Percentiles rank a stretch among this genome's conserved stretches.
These are phyloP conservation scores for Arctium minus DNA, from an alignment of 129 eudicot species.

Conservation along the genomic window DNA sequence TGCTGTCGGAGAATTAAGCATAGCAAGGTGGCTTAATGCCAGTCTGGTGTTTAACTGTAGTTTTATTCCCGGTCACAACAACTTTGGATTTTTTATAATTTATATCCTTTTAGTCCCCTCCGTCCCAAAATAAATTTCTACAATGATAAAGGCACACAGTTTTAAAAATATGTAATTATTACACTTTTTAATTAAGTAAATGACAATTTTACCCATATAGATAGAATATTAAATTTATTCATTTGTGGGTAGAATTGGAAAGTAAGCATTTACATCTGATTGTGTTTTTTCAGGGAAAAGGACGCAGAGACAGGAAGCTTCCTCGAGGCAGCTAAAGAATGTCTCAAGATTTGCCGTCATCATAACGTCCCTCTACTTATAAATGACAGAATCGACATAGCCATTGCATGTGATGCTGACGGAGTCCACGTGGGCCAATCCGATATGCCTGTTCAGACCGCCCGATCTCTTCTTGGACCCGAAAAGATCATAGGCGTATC, in stretches of 20 bases:
- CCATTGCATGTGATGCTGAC: slow-evolving; percentile 86
- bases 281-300: slow-evolving; percentile 62
- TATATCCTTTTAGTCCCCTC: no score
- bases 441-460: slow-evolving; percentile 69
- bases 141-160: no score
- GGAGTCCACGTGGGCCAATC: slow-evolving; percentile 95
- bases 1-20: no score
- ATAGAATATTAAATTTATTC: neutral
- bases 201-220: neutral
- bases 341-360: slow-evolving; percentile 56
- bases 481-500: slow-evolving; percentile 88
- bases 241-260: neutral
- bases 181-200: no score
- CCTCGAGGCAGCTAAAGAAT: slow-evolving; percentile 71
- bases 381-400: slow-evolving; percentile 77
- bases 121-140: no score
- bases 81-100: no score
- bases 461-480: slow-evolving; percentile 81
- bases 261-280: neutral
- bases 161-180: no score
- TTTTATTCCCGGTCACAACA: no score
- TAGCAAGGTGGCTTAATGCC: no score
- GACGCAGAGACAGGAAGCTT: slow-evolving; percentile 66
- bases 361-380: slow-evolving; percentile 62
- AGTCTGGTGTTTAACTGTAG: no score